These are phyloP conservation scores for Plenodomus lindquistii DNA, from an alignment of 2,329 filamentous ascomycete species.

Conservation along the genomic window DNA sequence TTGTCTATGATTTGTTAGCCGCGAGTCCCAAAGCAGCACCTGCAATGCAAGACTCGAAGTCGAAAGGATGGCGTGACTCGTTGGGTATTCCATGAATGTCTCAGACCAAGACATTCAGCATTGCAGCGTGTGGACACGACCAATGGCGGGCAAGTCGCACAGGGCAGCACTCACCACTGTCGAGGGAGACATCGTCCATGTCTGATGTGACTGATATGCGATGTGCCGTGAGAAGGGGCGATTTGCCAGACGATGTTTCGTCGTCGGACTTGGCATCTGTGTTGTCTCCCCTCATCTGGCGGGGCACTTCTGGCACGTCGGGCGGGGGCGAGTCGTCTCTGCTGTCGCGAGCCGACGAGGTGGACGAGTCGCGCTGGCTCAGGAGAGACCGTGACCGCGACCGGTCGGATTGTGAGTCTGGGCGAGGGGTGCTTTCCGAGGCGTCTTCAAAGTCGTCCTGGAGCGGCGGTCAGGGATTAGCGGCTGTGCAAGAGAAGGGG, in stretches of 20 bases:
- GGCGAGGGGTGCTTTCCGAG: constrained; percentile 58
- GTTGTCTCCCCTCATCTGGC: constrained; percentile 5
- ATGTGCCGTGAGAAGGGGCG: constrained; percentile 57
- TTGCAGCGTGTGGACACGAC: constrained; percentile 8
- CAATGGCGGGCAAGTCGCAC: not conserved
- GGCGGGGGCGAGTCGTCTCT: constrained; percentile 25
- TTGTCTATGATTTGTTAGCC: constrained; percentile 32
- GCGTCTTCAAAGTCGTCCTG: constrained; percentile 86
- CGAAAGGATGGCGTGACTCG: not conserved
- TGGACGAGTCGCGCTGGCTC: constrained; percentile 37
- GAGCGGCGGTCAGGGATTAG: constrained; percentile 16
- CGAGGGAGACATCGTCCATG: constrained; percentile 69
- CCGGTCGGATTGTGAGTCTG: constrained; percentile 47
- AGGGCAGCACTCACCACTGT: constrained; percentile 53
- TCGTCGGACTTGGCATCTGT: constrained; percentile 13
- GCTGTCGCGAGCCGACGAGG: constrained; percentile 33
- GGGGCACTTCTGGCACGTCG: constrained; percentile 19
- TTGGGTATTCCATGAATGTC: not conserved
- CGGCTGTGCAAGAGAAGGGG: constrained; percentile 1
- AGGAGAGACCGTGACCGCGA: constrained; percentile 59
- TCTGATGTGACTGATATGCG: constrained; percentile 59
- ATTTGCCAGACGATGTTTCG: constrained; percentile 47
- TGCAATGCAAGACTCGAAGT: not conserved
- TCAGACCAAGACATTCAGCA: not conserved
- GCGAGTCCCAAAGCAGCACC: not conserved